Conservation (phyloP, 768 basidiomycete genomes). For the Podaxis sp. region DNA sequence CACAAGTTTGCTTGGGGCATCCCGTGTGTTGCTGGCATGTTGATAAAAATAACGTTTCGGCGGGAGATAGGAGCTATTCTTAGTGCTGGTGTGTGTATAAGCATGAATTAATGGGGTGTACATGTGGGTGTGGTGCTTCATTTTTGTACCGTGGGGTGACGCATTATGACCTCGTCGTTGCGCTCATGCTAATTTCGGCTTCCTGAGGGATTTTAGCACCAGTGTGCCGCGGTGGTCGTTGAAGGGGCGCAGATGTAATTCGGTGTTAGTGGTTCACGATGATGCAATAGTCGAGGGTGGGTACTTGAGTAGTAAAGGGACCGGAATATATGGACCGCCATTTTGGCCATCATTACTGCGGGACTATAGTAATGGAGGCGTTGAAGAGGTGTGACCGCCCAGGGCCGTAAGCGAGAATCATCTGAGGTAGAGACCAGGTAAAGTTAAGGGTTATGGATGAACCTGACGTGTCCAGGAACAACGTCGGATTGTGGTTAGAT, state of each 20-base stretch:
- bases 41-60: not conserved
- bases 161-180: not conserved
- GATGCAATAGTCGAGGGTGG: not conserved
- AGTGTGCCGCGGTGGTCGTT: not conserved
- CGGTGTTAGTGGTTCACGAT: not conserved
- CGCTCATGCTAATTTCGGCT: not conserved
- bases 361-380: not conserved
- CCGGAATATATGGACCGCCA: not conserved
- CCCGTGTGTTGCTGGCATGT: not conserved
- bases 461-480: not conserved
- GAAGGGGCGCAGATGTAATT: not conserved
- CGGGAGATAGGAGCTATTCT: not conserved
- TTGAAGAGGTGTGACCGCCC: not conserved
- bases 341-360: not conserved
- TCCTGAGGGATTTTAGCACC: not conserved
- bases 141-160: not conserved
- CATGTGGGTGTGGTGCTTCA: not conserved
- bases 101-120: not conserved
- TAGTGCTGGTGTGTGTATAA: not conserved
- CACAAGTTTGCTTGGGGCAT: not conserved
- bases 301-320: not conserved
- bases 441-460: not conserved
- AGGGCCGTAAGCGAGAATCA: not conserved
- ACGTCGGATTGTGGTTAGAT: not conserved
- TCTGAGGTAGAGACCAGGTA: not conserved